Evolutionary conservation across 306 rosid species (phyloP).

Genomic region (Quercus parvula): DNA sequence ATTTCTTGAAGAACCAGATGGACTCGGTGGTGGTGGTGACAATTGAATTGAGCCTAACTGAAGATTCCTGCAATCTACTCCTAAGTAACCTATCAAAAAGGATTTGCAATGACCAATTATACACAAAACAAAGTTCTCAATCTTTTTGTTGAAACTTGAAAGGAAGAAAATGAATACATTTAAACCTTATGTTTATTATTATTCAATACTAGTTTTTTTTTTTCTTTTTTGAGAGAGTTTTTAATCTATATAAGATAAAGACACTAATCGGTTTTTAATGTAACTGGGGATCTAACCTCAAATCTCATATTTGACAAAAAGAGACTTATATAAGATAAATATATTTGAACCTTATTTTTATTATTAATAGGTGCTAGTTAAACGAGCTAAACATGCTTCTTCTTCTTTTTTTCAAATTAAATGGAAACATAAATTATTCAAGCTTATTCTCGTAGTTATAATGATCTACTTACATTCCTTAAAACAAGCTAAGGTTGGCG

Average conservation of each 20-base stretch:
- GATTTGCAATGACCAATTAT: not conserved
- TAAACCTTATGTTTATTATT: not conserved
- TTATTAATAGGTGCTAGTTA: no score
- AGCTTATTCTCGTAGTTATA: not conserved
- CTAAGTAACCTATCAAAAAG: conserved; percentile 41
- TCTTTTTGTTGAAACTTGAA: not conserved
- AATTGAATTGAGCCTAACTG: not conserved
- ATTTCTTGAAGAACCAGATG: conserved; percentile 7
- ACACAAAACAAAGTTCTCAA: not conserved
- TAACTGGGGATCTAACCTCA: no score
- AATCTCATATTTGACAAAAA: no score
- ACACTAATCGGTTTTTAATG: no score
- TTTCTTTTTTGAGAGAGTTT: no score
- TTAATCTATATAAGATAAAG: no score
- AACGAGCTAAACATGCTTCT: no score
- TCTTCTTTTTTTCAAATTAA: no score
- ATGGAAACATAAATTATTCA: not conserved
- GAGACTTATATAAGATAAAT: no score
- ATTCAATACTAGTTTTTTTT: no score
- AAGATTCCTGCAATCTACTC: conserved; percentile 36
- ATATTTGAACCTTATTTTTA: no score
- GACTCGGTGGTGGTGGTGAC: not conserved
- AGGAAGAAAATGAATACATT: not conserved
- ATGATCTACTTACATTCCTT: conserved; percentile 35
- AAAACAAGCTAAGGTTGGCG: conserved; percentile 19